These are phyloP conservation scores for Paecilomyces variotii DNA, from an alignment of 2,329 filamentous ascomycete species.

Conservation along the genomic window DNA sequence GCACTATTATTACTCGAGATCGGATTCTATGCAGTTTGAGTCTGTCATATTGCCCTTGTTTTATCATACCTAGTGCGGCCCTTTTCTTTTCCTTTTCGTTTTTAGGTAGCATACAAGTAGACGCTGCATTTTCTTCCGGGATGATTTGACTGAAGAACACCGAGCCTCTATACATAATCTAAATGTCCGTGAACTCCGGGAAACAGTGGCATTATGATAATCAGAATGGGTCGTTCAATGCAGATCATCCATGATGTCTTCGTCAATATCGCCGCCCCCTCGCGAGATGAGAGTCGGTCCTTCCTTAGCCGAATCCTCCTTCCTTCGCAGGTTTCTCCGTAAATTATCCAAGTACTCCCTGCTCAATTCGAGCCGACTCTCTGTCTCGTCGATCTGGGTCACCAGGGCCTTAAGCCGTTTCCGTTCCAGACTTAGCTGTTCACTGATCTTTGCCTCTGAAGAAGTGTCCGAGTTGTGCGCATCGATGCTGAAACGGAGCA, in stretches of 20 bases:
- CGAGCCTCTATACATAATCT: neutral
- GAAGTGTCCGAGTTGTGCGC: constrained; percentile 23
- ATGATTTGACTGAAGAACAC: neutral
- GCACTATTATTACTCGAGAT: too few relatives aligned
- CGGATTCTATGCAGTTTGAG: too few relatives aligned
- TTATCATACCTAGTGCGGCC: too few relatives aligned
- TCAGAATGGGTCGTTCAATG: constrained; percentile 9
- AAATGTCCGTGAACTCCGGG: neutral
- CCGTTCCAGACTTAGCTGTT: constrained; percentile 43
- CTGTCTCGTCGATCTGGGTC: constrained; percentile 45
- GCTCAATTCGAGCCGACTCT: constrained; percentile 48
- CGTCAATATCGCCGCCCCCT: constrained; percentile 23
- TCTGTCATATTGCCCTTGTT: too few relatives aligned
- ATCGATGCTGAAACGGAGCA: constrained; percentile 46
- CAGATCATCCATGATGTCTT: constrained; percentile 33
- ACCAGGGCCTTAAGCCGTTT: constrained; percentile 44
- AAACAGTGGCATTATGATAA: neutral
- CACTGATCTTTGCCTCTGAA: constrained; percentile 27
- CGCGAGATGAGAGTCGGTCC: constrained; percentile 5
- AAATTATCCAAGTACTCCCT: constrained; percentile 51
- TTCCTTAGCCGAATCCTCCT: constrained; percentile 13
- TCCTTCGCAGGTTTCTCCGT: constrained; percentile 39
- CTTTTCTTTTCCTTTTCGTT: too few relatives aligned
- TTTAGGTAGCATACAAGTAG: neutral
- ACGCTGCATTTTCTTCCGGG: neutral